Base-by-base conservation (phyloP, 2,329 filamentous ascomycete species). In the Zymoseptoria tritici region DNA sequence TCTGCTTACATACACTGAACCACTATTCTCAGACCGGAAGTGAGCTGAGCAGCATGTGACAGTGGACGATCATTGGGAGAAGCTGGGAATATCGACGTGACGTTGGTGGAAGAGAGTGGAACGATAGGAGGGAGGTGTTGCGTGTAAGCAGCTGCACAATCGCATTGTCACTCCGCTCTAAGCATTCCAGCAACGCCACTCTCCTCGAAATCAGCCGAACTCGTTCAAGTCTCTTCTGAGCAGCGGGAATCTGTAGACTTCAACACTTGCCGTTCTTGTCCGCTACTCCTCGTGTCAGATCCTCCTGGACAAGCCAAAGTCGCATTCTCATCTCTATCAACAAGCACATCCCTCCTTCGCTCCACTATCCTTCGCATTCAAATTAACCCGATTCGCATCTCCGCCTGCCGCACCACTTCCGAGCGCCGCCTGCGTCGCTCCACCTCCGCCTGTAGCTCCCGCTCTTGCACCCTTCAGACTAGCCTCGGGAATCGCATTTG, bases 401-500 rank as follows among this genome's bases (percentile, higher is more conserved):
- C 89, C 71, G 13, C 63, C 65, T 36, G 54, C 64, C 2, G 36
- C 36, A 16, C 36, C 36, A 51, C 58, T 66, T 82, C 59, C 81
- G 77, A 72, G 79, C 78, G 71, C 85, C 75, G 74, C 84, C 83
- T 70, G 83, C 64, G 83, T 80, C 58, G 82, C 78, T 65, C 76
- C 73, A 67, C 78, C 73, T 53, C 80, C 64, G 50, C 81, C 59
- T 81, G 54, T 85, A n/a, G 64, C 87, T 19, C 83, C 80, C n/a
- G 89, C 89, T 67, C 91, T 85, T 36, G 89, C 84, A 55, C 88
- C 92, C 84, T 97, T 97, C 74, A 97, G 79, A 64, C 91, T 96
- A 56, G 91, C 96, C 81, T 99, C 94, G 1, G 94, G 94, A 70
- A 99, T 99, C 49, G 92, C 91, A 73, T 97, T 97, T 61, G 94